Evolutionary conservation across 257 asterid species (phyloP).

Genomic region (Solanum chmielewskii): DNA sequence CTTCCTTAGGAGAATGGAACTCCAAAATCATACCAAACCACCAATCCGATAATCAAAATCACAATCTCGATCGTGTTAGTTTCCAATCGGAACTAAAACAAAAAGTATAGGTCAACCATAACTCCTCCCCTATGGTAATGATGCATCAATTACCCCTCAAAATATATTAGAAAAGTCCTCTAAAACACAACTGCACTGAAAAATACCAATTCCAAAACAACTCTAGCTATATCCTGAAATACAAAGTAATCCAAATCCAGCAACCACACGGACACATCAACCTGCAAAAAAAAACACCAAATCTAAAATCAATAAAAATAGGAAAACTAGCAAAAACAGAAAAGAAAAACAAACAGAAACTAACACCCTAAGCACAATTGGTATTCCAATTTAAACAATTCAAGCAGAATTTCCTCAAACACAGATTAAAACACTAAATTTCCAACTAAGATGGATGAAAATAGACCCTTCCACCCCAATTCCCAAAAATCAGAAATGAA

Average conservation of each 20-base stretch:
- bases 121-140: not conserved
- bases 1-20: constrained; percentile 4
- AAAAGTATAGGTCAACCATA: constrained; percentile 19
- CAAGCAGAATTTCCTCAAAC: not conserved
- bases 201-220: not conserved
- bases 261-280: constrained; percentile 20
- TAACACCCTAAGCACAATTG: not conserved
- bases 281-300: constrained; percentile 32
- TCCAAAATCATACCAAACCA: not conserved
- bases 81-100: not conserved
- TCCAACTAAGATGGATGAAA: not conserved
- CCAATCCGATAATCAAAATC: not conserved
- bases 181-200: constrained; percentile 8
- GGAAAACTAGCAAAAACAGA: not conserved
- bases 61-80: not conserved
- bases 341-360: not conserved
- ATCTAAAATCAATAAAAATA: not conserved
- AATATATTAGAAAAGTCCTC: constrained; percentile 7
- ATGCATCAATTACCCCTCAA: constrained; percentile 14
- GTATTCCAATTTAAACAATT: not conserved
- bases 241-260: constrained; percentile 13
- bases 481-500: not conserved
- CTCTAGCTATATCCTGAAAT: constrained; percentile 2
- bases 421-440: not conserved
- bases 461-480: not conserved